Base-by-base conservation (phyloP, 345 rosid species). In the Aquilaria yunnanensis region DNA sequence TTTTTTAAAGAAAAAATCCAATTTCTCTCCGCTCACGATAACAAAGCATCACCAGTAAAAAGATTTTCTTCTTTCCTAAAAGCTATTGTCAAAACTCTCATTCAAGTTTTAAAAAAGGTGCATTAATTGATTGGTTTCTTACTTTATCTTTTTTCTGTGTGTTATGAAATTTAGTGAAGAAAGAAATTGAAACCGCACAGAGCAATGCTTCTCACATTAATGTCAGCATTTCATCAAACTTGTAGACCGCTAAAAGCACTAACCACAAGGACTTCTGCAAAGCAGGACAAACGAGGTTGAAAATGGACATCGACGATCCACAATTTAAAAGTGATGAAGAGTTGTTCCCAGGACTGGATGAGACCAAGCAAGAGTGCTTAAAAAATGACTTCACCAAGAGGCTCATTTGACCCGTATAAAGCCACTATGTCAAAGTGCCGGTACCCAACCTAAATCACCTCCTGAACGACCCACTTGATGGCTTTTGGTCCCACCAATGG, bases 341-440 rank as follows among this genome's bases (percentile, higher is more conserved):
- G 62, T 1, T 86, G 82, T 10, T 80, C 70, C 11, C 89, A 63
- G 12, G 83, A 75, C 33, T 13, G 46, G 31, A 90, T 58, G 10
- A 80, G 74, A 0, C 84, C 80, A 1, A 60, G 77, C 2, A 55
- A 31, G 10, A 82, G 45, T 6, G 94, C 90, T 30, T 80, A 87
- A 0, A 56, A 57, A 2, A 90, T 32, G 10, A 86, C 95, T 59
- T 75, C 79, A 0, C 90, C 97, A 2, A 83, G 66, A 0, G 83
- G 61, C 58, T 81, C 71, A 72, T 87, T 92, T 0, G 88, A 57
- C 2, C 60, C 71, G 52, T 87, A 87, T 12, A 65, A 3, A 0
- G 82, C 59, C 8, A 96, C 85, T 0, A 87, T 90, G 65, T 90
- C 97, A 10, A 87, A 87, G 62, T 90, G 97, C 37, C 97, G 72